Conservation (phyloP, 805 yeast genomes). For the Candida ulmi region DNA sequence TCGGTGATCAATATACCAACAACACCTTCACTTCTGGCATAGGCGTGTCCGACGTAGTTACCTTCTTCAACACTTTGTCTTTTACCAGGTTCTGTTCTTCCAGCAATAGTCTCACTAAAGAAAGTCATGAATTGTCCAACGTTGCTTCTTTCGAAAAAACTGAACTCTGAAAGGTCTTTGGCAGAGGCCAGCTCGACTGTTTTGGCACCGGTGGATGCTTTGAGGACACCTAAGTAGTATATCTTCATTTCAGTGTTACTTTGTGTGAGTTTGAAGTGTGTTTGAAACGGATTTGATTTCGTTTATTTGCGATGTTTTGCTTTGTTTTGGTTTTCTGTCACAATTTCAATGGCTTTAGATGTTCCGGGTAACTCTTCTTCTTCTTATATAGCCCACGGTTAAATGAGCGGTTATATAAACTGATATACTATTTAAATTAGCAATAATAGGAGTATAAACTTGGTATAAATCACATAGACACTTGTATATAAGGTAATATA, state of each 20-base stretch:
- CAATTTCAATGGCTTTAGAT: no score
- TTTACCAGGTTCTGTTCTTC: conserved; percentile 82
- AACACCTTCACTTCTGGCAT: conserved; percentile 82
- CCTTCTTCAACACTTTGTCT: conserved; percentile 91
- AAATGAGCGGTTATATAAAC: no score
- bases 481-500: no score
- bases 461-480: no score
- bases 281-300: not conserved
- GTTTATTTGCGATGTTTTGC: not conserved
- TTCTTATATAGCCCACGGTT: no score
- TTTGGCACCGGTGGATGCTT: conserved; percentile 49
- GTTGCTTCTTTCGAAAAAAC: conserved; percentile 78
- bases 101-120: conserved; percentile 84
- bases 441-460: no score
- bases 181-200: conserved; percentile 76
- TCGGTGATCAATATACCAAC: conserved; percentile 91
- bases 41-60: conserved; percentile 85
- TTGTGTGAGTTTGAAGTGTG: not conserved
- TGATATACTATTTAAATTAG: no score
- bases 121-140: conserved; percentile 94
- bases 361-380: no score
- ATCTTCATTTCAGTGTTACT: conserved; percentile 75
- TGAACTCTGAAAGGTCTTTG: conserved; percentile 77
- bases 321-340: not conserved
- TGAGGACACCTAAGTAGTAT: conserved; percentile 82